These are phyloP conservation scores for Aureobasidium subglaciale DNA, from an alignment of 2,329 filamentous ascomycete genomes.

Conservation along the genomic window DNA sequence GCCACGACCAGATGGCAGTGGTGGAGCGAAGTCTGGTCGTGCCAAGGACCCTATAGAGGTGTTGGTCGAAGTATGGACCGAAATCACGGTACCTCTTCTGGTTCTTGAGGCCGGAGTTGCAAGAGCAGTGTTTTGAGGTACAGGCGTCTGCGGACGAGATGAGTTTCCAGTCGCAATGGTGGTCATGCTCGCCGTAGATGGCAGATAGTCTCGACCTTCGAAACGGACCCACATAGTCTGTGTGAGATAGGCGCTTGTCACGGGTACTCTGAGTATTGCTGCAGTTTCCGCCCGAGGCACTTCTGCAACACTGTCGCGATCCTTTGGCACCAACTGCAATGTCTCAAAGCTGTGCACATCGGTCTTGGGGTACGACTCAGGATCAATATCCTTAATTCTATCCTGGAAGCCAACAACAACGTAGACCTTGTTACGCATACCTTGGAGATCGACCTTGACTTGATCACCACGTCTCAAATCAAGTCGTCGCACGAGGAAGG, in stretches of 20 bases:
- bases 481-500: conserved; percentile 33
- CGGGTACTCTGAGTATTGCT: conserved; percentile 32
- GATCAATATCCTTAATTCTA: conserved; percentile 23
- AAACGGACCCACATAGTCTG: conserved; percentile 37
- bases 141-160: conserved; percentile 20
- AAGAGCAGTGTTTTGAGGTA: conserved; percentile 29
- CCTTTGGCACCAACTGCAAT: conserved; percentile 35
- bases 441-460: conserved; percentile 40
- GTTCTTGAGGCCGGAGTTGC: conserved; percentile 45
- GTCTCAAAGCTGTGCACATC: conserved; percentile 37
- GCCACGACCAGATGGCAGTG: conserved; percentile 26
- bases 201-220: conserved; percentile 31
- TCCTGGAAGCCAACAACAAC: conserved; percentile 38
- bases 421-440: conserved; percentile 40
- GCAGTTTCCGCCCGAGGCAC: conserved; percentile 16
- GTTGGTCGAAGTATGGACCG: conserved; percentile 1
- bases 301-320: conserved; percentile 30
- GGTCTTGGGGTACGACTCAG: conserved; percentile 30
- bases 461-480: conserved; percentile 39
- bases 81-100: conserved; percentile 29
- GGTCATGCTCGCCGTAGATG: conserved; percentile 5
- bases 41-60: conserved; percentile 4
- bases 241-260: conserved; percentile 39
- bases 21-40: conserved; percentile 11
- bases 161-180: conserved; percentile 2